phyloP scores from a whole-genome alignment of 2,329 filamentous ascomycete species.

The Penicillium occitanis region DNA sequence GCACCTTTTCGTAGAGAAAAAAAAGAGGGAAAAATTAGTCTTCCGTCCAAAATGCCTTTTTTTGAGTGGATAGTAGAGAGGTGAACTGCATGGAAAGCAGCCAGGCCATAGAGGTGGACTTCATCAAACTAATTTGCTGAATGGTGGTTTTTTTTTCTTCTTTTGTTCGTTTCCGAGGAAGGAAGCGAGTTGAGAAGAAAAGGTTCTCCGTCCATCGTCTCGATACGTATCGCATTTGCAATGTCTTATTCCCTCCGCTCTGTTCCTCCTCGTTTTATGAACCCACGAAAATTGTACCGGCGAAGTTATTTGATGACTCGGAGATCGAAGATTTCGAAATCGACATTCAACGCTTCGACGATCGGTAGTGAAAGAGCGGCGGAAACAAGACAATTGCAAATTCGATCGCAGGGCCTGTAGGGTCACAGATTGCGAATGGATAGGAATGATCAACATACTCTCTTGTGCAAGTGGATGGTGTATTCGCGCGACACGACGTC shows the following conservation, averaged over 20 bases:
- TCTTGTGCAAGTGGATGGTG: slow-evolving; percentile 99
- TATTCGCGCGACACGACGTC: slow-evolving; percentile 99
- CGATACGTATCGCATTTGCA: background rate
- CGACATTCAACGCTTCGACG: slow-evolving; percentile 10
- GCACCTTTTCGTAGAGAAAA: slow-evolving; percentile 64
- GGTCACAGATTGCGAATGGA: background rate
- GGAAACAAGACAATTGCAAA: slow-evolving; percentile 13
- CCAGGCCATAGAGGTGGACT: slow-evolving; percentile 60
- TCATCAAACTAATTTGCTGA: slow-evolving; percentile 64
- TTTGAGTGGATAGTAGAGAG: background rate
- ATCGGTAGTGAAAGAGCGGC: background rate
- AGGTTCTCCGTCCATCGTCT: slow-evolving; percentile 22
- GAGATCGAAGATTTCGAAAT: background rate
- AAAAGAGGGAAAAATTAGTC: slow-evolving; percentile 56
- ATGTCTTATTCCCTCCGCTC: slow-evolving; percentile 3
- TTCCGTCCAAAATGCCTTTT: slow-evolving; percentile 60
- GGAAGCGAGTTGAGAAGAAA: background rate
- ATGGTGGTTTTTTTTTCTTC: slow-evolving; percentile 14
- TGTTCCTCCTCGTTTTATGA: background rate
- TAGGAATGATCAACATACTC: slow-evolving; percentile 64
- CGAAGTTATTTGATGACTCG: background rate
- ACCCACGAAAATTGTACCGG: background rate
- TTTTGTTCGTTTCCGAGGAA: slow-evolving; percentile 29
- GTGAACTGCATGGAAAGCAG: slow-evolving; percentile 30
- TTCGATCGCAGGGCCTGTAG: slow-evolving; percentile 1